These are phyloP conservation scores for Hypoxylon trugodes DNA, from an alignment of 495 filamentous ascomycete genomes.

Conservation along the genomic window DNA sequence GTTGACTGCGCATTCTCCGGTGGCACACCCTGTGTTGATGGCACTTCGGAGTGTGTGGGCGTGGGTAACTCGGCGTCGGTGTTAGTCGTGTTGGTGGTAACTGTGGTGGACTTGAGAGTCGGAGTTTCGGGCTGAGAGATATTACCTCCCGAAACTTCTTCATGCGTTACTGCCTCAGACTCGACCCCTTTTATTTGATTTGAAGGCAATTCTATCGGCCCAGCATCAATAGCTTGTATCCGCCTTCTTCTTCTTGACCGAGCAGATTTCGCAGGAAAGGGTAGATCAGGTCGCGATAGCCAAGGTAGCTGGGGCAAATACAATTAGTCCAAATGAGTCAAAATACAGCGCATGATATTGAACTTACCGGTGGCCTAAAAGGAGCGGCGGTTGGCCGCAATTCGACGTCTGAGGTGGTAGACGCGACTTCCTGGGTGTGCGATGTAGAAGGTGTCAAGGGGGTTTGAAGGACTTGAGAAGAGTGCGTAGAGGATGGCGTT, in stretches of 20 bases:
- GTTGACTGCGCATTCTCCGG: conserved; percentile 71
- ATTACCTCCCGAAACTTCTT: conserved; percentile 17
- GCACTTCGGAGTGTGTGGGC: conserved; percentile 65
- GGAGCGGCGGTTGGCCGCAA: conserved; percentile 38
- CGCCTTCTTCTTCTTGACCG: conserved; percentile 49
- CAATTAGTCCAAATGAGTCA: conserved; percentile 23
- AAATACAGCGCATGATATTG: not conserved
- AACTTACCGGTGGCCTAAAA: conserved; percentile 73
- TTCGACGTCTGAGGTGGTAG: conserved; percentile 28
- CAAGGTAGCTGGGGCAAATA: conserved; percentile 71
- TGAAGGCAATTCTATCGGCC: conserved; percentile 45
- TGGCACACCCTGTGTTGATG: conserved; percentile 70
- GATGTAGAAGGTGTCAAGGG: conserved; percentile 51
- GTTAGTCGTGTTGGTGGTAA: not conserved
- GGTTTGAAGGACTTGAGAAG: conserved; percentile 51
- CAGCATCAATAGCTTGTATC: conserved; percentile 43
- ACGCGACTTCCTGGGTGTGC: conserved; percentile 28
- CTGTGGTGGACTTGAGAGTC: conserved; percentile 34
- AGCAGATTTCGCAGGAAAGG: conserved; percentile 66
- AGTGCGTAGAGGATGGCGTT: conserved; percentile 54
- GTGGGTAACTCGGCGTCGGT: conserved; percentile 46
- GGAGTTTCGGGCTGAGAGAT: conserved; percentile 38
- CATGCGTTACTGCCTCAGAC: conserved; percentile 13
- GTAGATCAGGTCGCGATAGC: conserved; percentile 73
- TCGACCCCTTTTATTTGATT: conserved; percentile 45